These are phyloP conservation scores for Corchorus capsularis DNA, from an alignment of 345 rosid species.

Conservation along the genomic window DNA sequence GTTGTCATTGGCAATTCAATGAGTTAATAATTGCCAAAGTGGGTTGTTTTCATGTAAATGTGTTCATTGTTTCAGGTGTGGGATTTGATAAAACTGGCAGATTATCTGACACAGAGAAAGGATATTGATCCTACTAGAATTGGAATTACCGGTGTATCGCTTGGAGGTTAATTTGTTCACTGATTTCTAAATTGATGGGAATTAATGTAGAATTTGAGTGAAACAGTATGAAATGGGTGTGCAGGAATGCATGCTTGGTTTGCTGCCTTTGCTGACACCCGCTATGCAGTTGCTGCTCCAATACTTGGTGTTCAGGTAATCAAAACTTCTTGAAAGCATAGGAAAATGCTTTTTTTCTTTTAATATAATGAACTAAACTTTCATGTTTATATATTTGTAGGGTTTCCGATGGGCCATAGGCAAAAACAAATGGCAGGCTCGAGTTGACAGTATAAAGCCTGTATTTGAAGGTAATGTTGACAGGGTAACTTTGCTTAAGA, in stretches of 20 bases:
- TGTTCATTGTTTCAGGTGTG: slow-evolving; percentile 52
- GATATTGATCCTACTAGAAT: slow-evolving; percentile 77
- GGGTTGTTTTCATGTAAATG: slow-evolving; percentile 14
- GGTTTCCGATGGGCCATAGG: slow-evolving; percentile 92
- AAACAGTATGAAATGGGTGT: slow-evolving; percentile 21
- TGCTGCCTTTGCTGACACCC: slow-evolving; percentile 78
- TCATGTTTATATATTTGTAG: slow-evolving; percentile 37
- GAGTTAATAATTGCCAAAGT: background rate
- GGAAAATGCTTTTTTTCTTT: background rate
- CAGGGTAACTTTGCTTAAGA: background rate
- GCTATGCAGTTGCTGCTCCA: slow-evolving; percentile 71
- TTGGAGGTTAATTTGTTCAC: slow-evolving; percentile 81
- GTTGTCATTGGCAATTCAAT: background rate
- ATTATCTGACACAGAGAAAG: slow-evolving; percentile 71
- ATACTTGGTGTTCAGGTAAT: slow-evolving; percentile 87
- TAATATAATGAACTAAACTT: background rate
- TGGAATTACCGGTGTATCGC: slow-evolving; percentile 88
- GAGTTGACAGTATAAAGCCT: slow-evolving; percentile 78
- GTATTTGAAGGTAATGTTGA: slow-evolving; percentile 72
- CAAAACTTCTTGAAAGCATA: background rate
- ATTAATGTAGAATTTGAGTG: background rate
- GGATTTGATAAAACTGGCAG: slow-evolving; percentile 89
- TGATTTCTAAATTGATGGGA: background rate
- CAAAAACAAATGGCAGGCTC: slow-evolving; percentile 75
- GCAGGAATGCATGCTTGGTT: slow-evolving; percentile 99